phyloP scores from a whole-genome alignment of 208 protist genomes.

The Trypanosoma vivax region DNA sequence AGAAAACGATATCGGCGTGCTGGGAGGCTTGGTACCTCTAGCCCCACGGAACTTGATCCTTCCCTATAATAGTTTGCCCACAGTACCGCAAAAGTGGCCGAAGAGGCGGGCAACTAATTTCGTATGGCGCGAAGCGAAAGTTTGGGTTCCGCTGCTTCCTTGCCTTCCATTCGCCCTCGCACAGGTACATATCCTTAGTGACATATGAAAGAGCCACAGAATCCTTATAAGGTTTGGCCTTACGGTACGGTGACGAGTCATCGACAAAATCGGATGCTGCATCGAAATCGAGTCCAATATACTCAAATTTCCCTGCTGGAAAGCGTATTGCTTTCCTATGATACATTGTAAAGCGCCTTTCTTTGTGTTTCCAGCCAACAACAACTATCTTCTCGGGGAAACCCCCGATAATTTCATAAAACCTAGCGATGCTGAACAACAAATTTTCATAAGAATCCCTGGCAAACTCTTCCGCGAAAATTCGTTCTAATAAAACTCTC shows the following conservation, averaged over 20 bases:
- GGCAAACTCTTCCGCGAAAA: conserved; percentile 35
- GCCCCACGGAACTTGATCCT: conserved; percentile 12
- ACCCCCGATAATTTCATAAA: conserved; percentile 27
- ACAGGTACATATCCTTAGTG: conserved; percentile 24
- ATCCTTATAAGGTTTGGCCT: conserved; percentile 16
- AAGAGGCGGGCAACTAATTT: conserved; percentile 18
- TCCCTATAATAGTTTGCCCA: conserved; percentile 17
- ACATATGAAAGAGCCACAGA: conserved; percentile 8
- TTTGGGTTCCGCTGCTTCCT: conserved; percentile 16
- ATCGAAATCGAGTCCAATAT: conserved; percentile 25
- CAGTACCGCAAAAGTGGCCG: conserved; percentile 14
- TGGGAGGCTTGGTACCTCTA: conserved; percentile 1
- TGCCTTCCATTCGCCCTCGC: conserved; percentile 6
- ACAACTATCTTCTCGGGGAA: conserved; percentile 30
- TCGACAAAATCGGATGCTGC: conserved; percentile 9
- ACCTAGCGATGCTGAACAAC: conserved; percentile 37
- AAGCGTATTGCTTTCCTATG: conserved; percentile 38
- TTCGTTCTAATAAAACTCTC: conserved; percentile 7
- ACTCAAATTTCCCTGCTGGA: conserved; percentile 21
- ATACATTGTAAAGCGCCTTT: conserved; percentile 23
- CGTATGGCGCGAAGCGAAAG: conserved; percentile 17
- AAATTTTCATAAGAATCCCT: conserved; percentile 47
- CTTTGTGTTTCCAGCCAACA: conserved; percentile 39
- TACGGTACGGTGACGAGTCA: conserved; percentile 11
- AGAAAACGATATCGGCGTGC: no score